phyloP scores from a whole-genome alignment of 208 protist genomes.

The Strigomonas galati region DNA sequence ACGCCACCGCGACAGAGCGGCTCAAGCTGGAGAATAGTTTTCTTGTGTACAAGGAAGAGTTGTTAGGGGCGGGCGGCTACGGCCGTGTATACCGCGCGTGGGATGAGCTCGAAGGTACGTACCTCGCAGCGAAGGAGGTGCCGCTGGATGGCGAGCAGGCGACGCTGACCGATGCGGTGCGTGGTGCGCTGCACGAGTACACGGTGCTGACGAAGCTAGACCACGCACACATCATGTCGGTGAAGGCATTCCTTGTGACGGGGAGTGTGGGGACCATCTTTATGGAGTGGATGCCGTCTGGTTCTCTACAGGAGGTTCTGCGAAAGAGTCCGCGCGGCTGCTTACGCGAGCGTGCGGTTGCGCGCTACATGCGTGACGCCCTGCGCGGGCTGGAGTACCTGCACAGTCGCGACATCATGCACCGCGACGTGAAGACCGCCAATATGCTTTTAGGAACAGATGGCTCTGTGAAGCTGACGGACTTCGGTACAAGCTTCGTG shows the following conservation, averaged over 20 bases:
- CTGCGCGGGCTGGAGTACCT: no score
- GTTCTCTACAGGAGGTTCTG: constrained; percentile 58
- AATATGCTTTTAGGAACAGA: no score
- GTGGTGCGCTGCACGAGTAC: constrained; percentile 52
- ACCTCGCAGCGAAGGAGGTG: constrained; percentile 72
- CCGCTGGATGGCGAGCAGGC: constrained; percentile 54
- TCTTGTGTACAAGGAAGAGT: constrained; percentile 29
- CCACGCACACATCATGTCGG: no score
- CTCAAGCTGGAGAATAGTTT: constrained; percentile 52
- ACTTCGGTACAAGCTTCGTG: constrained; percentile 75
- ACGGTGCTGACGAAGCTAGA: no score
- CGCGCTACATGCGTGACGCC: no score
- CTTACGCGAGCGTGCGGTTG: constrained; percentile 55
- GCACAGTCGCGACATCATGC: no score
- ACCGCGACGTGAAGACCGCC: no score
- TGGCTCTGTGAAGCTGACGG: no score
- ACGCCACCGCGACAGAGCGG: constrained; percentile 31
- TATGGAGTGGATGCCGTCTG: no score
- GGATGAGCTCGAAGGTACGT: constrained; percentile 48
- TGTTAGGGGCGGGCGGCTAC: constrained; percentile 44
- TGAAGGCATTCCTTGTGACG: no score
- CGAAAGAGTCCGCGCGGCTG: constrained; percentile 26
- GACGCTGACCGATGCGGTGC: constrained; percentile 51
- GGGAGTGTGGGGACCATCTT: no score
- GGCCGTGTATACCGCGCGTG: constrained; percentile 55